Evolutionary conservation across 1,284 basidiomycete species (phyloP).

Genomic region (Trichosporon ovoides): DNA sequence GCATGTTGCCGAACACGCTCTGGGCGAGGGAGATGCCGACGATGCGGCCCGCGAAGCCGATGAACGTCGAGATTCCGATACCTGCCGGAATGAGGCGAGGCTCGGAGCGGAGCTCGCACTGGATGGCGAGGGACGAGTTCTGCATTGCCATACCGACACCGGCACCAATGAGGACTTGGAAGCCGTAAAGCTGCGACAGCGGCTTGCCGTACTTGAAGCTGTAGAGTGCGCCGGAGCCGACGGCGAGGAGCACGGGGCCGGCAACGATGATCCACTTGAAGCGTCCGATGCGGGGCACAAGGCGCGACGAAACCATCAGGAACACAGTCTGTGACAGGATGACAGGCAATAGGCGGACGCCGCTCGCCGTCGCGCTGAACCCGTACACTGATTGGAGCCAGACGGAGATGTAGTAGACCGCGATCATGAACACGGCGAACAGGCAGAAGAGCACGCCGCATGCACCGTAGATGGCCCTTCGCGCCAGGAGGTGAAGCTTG

Average conservation of each 20-base stretch:
- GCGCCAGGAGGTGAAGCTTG: conserved; percentile 41
- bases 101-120: conserved; percentile 39
- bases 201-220: conserved; percentile 31
- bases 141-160: conserved; percentile 43
- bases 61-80: conserved; percentile 35
- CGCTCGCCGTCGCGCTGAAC: conserved; percentile 43
- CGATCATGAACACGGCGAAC: conserved; percentile 43
- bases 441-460: conserved; percentile 17
- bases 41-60: conserved; percentile 45
- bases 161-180: conserved; percentile 39
- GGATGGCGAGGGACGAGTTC: conserved; percentile 42
- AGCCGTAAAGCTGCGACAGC: conserved; percentile 38
- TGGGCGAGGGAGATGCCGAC: conserved; percentile 44
- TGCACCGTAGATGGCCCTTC: conserved; percentile 36
- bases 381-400: conserved; percentile 43
- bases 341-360: conserved; percentile 43
- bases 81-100: conserved; percentile 41
- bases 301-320: conserved; percentile 38
- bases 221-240: conserved; percentile 44
- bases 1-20: conserved; percentile 46
- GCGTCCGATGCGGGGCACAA: conserved; percentile 40
- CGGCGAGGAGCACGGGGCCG: conserved; percentile 36
- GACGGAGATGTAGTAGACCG: conserved; percentile 42
- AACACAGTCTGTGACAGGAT: conserved; percentile 44
- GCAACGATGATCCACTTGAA: conserved; percentile 43